phyloP scores from a whole-genome alignment of 441 rosid species.

The Syzygium syzygioides region DNA sequence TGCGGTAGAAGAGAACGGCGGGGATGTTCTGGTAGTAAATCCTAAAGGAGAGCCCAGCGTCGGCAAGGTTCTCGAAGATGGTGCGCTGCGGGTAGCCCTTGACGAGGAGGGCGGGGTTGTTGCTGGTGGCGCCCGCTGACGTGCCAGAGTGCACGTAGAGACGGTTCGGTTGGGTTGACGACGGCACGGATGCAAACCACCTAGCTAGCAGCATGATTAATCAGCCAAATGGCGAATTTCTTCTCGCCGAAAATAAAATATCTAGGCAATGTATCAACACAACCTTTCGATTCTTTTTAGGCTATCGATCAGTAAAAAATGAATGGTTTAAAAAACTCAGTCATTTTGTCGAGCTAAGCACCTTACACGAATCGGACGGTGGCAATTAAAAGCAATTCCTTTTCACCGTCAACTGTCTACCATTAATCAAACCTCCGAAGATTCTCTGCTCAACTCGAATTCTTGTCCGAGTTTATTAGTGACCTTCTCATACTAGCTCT shows the following conservation, averaged over 20 bases:
- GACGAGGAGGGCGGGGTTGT: conserved; percentile 37
- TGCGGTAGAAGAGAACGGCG: conserved; percentile 58
- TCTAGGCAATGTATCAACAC: fast-evolving
- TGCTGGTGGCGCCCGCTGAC: conserved; percentile 79
- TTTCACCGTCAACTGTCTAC: background rate
- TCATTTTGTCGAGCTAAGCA: background rate
- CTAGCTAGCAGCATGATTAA: conserved; percentile 3
- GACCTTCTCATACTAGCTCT: background rate
- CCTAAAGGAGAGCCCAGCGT: conserved; percentile 49
- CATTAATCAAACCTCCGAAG: background rate
- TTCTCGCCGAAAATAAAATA: too few relatives aligned
- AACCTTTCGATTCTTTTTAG: background rate
- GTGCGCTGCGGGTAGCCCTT: conserved; percentile 80
- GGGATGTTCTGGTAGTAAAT: conserved; percentile 83
- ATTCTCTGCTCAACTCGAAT: background rate
- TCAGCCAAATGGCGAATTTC: background rate
- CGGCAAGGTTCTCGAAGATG: conserved; percentile 65
- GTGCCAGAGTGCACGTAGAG: conserved; percentile 75
- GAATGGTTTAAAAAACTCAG: too few relatives aligned
- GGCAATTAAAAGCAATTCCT: background rate
- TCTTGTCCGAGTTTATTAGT: background rate
- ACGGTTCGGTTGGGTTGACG: conserved; percentile 90
- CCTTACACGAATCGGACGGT: background rate
- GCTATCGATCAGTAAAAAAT: too few relatives aligned
- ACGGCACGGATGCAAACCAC: conserved; percentile 92